Evolutionary conservation across 768 basidiomycete species (phyloP), one percentile per base, ranked within the genome.

Genomic region (Boletus rubroflammeus): DNA sequence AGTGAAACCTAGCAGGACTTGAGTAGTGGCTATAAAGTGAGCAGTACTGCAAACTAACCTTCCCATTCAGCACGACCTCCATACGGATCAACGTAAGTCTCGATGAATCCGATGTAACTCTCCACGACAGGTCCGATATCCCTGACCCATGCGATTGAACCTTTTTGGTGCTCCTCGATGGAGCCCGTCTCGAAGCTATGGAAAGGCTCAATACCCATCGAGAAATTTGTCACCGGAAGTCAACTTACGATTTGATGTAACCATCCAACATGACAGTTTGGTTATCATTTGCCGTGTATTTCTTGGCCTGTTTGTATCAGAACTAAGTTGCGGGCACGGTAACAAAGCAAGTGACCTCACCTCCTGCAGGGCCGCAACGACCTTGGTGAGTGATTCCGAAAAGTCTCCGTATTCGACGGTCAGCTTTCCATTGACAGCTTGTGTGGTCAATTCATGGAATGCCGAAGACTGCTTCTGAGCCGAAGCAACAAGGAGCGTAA

Each of bases 21-120:
- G 17, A 49, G 38, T 51, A 46, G n/a, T 50, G 6, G 1, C 3
- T 28, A 36, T 3, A 25, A 25, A 38, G 10, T 44, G 32, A 36
- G 19, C 25, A 35, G 50, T 40, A 26, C 25, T 43, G 40, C 52
- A 46, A 7, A 51, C 61, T 34, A 51, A 83, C 90, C 91, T 81
- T 94, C 91, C 92, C 92, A 94, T 68, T 94, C 93, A 0, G 93
- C 93, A 47, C 93, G 83, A n/a, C 81, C 86, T 34, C 92, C 93
- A 55, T 90, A 93, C 7, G 93, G 93, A 65, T 94, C 93, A 17
- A 93, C 86, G 56, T 90, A 90, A 1, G 86, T 91, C 76, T 91
- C 89, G 38, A 91, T 79, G 67, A 90, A 91, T 71, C 91, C 91
- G 53, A 93, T 84, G 68, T 93, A 93, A 29, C 83, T 88, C 70